Evolutionary conservation across 2,329 filamentous ascomycete genomes (phyloP), one percentile per base, ranked within the genome.

Genomic region (Colletotrichum orbiculare): DNA sequence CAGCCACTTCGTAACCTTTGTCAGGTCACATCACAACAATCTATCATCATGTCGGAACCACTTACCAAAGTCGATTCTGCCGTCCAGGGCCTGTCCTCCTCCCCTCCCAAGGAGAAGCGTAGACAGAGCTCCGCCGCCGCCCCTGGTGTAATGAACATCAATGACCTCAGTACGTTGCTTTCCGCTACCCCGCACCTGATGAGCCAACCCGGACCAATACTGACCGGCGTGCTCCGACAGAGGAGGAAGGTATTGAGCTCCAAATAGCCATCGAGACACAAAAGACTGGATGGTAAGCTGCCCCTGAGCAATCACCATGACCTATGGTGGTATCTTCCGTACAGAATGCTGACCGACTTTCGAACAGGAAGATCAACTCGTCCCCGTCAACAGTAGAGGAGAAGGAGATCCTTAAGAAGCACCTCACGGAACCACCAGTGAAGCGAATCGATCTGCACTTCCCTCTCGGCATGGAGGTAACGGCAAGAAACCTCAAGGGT

Each of bases 401-500:
- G 71, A 91, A 91, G 73, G 89, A 94, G 37, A 87, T 91, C 68
- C 88, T 98, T 71, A 94, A 94, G 83, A 89, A 94, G 78, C 82
- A 85, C 67, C 88, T 98, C 71, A 90, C 92, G 72, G 89, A 82
- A 67, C 95, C 95, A 52, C 89, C 91, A 39, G 88, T 98, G 78
- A 97, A 96, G 87, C 95, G 93, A 83, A 95, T 98, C 79, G 94
- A 97, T 80, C 85, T 98, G 50, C 89, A 94, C 80, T 97, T 97
- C 85, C 92, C 93, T 13, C 84, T 96, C 57, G 95, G 95, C 55
- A 87, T 96, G 60, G 90, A 95, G 75, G 92, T 97, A 70, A 92
- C 91, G 38, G 95, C 94, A 75, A 88, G 95, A 74, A 98, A 97
- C 81, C 83, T 94, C 73, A 95, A 94, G 80, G 95, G 95, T 61